Conservation (phyloP, 2,329 filamentous ascomycete species). For the Ceratocystis lukuohia region DNA sequence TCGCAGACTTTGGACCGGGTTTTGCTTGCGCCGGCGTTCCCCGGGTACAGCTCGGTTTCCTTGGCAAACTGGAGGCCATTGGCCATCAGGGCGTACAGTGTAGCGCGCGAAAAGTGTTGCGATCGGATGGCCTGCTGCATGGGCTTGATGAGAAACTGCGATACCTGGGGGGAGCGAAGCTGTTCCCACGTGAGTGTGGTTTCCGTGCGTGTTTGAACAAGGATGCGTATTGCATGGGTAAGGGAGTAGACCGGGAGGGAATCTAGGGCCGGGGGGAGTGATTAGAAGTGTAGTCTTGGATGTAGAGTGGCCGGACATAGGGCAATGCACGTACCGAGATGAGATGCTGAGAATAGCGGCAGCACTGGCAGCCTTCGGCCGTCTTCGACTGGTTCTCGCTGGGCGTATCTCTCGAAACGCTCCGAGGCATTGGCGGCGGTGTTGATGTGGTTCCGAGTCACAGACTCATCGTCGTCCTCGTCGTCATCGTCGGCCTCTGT, state of each 20-base stretch:
- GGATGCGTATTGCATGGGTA: constrained; percentile 75
- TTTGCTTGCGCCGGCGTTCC: constrained; percentile 68
- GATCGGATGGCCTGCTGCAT: constrained; percentile 80
- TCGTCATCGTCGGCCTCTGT: constrained; percentile 48
- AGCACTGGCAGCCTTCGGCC: constrained; percentile 34
- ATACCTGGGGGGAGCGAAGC: constrained; percentile 85
- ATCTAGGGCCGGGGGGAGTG: constrained; percentile 39
- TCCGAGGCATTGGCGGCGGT: constrained; percentile 27
- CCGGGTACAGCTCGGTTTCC: constrained; percentile 68
- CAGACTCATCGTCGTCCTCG: constrained; percentile 29
- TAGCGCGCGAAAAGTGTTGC: constrained; percentile 73
- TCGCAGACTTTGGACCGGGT: constrained; percentile 84
- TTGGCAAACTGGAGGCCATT: constrained; percentile 91
- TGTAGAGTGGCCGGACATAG: not conserved
- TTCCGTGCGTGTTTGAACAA: constrained; percentile 75
- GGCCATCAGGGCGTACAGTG: constrained; percentile 78
- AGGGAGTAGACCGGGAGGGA: constrained; percentile 78
- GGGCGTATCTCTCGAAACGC: constrained; percentile 20
- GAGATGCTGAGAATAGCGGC: constrained; percentile 66
- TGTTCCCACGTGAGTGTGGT: constrained; percentile 92
- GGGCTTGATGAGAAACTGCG: constrained; percentile 88
- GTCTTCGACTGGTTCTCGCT: constrained; percentile 18
- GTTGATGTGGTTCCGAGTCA: constrained; percentile 22
- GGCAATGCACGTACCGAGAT: constrained; percentile 47
- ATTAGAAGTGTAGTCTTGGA: not conserved